Percentiles rank a stretch among this genome's conserved stretches.
phyloP scores from a whole-genome alignment of 2,329 filamentous ascomycete species.

The Purpureocillium lavendulum region DNA sequence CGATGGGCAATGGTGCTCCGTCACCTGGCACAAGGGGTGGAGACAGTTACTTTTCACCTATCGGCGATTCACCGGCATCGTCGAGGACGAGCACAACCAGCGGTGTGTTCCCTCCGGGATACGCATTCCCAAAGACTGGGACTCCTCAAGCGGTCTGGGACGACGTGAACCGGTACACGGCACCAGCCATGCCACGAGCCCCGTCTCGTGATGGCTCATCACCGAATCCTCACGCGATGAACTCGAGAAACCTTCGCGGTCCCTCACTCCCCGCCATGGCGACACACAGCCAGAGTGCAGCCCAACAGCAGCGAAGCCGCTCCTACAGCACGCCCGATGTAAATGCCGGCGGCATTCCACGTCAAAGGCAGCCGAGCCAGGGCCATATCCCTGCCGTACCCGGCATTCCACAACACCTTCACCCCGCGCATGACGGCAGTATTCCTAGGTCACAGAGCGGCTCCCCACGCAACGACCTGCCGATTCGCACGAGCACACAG shows the following conservation, averaged over 20 bases:
- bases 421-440: conserved; percentile 49
- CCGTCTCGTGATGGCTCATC: conserved; percentile 70
- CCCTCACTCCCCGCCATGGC: conserved; percentile 72
- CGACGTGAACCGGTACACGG: conserved; percentile 78
- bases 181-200: conserved; percentile 74
- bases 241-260: conserved; percentile 60
- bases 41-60: conserved; percentile 94
- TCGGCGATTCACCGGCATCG: conserved; percentile 69
- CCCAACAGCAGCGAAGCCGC: conserved; percentile 66
- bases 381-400: conserved; percentile 61
- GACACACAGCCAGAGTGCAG: conserved; percentile 42
- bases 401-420: conserved; percentile 64
- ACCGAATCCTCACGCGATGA: conserved; percentile 54
- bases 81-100: conserved; percentile 69
- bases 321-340: conserved; percentile 96
- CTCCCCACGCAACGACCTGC: conserved; percentile 64
- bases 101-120: conserved; percentile 55
- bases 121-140: conserved; percentile 63
- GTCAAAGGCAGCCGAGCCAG: conserved; percentile 46
- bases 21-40: conserved; percentile 55
- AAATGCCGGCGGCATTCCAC: conserved; percentile 56
- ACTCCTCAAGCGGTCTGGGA: conserved; percentile 62
- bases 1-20: conserved; percentile 32
- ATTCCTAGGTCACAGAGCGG: conserved; percentile 75
- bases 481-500: conserved; percentile 60